Base-by-base conservation (phyloP, 2,329 filamentous ascomycete species). In the Diaporthe ampelina region DNA sequence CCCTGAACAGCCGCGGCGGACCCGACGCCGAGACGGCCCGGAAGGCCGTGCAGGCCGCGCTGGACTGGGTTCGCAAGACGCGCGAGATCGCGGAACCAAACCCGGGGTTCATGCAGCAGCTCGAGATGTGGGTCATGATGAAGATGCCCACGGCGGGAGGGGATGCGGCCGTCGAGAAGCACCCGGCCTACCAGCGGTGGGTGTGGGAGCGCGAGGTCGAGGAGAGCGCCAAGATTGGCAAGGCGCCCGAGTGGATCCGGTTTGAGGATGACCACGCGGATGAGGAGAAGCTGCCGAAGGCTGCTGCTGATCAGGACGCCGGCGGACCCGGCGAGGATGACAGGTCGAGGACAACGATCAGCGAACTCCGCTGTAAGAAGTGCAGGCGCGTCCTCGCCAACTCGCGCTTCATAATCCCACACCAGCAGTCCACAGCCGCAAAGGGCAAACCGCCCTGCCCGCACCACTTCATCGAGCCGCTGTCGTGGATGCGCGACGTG, bases 401-500 rank as follows among this genome's bases (percentile, higher is more conserved):
- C 0, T 81, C 85, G 0, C 83, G 84, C 43, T 97, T 94, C 81
- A 87, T 97, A 70, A 84, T 93, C 59, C 84, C 89, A 1, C 95
- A 97, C 83, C 85, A 78, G 78, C 84, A 77, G n/a, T n/a, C n/a
- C n/a, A n/a, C 74, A 37, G 45, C 26, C 3, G 21, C 57, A 26
- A 43, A 37, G 11, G 43, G 77, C 76, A 24, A 8, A 17, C 17
- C 43, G 50, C 78, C 79, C 43, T 99, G 97, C 80, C 93, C 93
- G 26, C 96, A 98, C 83, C 91, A 95, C 82, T 98, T 98, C 83
- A 84, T 98, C 77, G 95, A 98, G 80, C 95, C 97, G 0, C 86
- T 99, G 45, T 94, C 94, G 19, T 99, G 97, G 97, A 99, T 99
- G 97, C 91, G 94, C 9, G 86, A 92, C 0, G 92, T 93, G 79